A percentile compares a stretch with the other conserved stretches of the same genome.
These are phyloP conservation scores for Neonectria punicea DNA, from an alignment of 2,329 filamentous ascomycete genomes.

Conservation along the genomic window DNA sequence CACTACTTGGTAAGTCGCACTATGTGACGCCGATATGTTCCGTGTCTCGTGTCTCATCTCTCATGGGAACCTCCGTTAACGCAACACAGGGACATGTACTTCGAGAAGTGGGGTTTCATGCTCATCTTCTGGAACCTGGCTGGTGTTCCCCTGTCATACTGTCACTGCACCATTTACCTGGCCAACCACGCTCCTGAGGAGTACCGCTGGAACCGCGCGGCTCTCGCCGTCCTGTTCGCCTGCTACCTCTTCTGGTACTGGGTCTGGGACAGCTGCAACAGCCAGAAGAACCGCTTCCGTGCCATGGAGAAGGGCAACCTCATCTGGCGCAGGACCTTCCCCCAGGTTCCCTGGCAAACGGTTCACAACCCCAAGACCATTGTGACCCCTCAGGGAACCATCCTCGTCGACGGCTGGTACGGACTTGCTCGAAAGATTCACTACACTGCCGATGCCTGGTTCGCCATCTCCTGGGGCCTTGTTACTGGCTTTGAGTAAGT, in stretches of 20 bases:
- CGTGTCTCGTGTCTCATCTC: no score
- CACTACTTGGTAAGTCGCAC: slow-evolving; percentile 71
- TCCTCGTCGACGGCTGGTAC: slow-evolving; percentile 89
- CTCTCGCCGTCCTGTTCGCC: slow-evolving; percentile 71
- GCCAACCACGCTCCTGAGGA: slow-evolving; percentile 82
- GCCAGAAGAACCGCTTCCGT: slow-evolving; percentile 93
- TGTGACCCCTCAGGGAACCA: slow-evolving; percentile 75
- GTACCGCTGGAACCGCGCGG: slow-evolving; percentile 80
- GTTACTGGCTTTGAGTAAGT: slow-evolving; percentile 60
- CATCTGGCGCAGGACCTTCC: slow-evolving; percentile 81
- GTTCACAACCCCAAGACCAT: slow-evolving; percentile 85
- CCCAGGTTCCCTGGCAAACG: slow-evolving; percentile 89
- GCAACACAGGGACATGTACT: slow-evolving; percentile 81
- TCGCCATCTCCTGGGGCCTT: slow-evolving; percentile 62
- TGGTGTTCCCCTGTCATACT: slow-evolving; percentile 90
- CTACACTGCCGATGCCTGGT: slow-evolving; percentile 62
- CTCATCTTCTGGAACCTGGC: slow-evolving; percentile 97
- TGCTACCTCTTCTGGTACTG: slow-evolving; percentile 88
- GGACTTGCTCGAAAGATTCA: slow-evolving; percentile 73
- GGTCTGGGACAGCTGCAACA: slow-evolving; percentile 92
- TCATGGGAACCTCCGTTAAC: slow-evolving; percentile 1
- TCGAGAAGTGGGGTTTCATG: slow-evolving; percentile 98
- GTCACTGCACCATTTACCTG: slow-evolving; percentile 91
- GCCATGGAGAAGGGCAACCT: slow-evolving; percentile 78
- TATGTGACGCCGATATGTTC: neutral